Conservation (phyloP, 2,329 filamentous ascomycete genomes). For the Cordyceps militaris region DNA sequence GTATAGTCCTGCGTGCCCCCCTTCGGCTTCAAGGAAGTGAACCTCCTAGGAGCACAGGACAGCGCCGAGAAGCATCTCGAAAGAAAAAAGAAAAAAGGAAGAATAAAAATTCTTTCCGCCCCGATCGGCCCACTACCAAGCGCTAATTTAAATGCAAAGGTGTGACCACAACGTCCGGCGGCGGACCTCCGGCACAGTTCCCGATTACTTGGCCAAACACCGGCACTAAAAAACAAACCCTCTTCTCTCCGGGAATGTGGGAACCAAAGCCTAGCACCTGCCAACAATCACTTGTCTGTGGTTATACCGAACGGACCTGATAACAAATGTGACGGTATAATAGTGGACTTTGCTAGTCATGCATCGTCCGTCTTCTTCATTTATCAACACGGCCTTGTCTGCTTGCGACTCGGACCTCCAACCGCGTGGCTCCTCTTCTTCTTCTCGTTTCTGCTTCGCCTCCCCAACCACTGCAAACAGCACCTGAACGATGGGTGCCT, state of each 20-base stretch:
- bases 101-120: too few species aligned
- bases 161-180: conserved; percentile 4
- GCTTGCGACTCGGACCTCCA: too few species aligned
- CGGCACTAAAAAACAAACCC: conserved; percentile 7
- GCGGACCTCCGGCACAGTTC: neutral
- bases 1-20: too few species aligned
- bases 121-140: too few species aligned
- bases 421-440: too few species aligned
- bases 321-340: conserved; percentile 7
- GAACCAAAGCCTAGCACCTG: neutral
- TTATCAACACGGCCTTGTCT: too few species aligned
- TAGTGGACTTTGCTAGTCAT: conserved; percentile 6
- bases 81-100: too few species aligned
- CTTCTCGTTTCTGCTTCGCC: neutral
- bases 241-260: conserved; percentile 4
- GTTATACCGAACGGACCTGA: neutral
- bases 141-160: too few species aligned
- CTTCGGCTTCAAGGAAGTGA: too few species aligned
- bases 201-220: conserved; percentile 8
- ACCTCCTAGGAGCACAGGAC: neutral
- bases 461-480: too few species aligned
- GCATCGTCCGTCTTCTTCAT: too few species aligned
- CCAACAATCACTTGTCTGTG: neutral
- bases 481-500: conserved; percentile 9
- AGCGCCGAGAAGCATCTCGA: neutral